Evolutionary conservation across 306 rosid genomes (phyloP), one percentile per base, ranked within the genome.

Genomic region (Boehmeria nivea): DNA sequence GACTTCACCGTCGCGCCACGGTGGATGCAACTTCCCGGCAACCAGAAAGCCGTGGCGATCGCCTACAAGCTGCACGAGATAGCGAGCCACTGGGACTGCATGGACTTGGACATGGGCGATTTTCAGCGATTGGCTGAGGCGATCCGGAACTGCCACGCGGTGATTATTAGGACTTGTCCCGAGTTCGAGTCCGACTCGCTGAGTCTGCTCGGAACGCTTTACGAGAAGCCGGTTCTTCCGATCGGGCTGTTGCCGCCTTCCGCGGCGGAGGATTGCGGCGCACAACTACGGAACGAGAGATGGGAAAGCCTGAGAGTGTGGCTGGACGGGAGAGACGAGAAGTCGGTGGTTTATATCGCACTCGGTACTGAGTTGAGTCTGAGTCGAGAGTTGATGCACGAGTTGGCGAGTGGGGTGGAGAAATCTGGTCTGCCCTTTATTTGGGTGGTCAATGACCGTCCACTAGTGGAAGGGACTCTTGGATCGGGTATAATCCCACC

Each of bases 361-460:
- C 13, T 56, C 14, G 70, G 69, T 1, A 40, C 75, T 0, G 75
- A 70, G 54, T 39, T 62, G 33, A 63, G 60, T 24, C 38, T 57
- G 27, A 56, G 36, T 42, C 48, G 1, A 15, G 64, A 69, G 0
- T 1, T 17, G 12, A 40, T 39, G 42, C 58, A 48, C 39, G 69
- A 69, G 69, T 48, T 69, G 13, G 74, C 74, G 0, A 9, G 11
- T 26, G 74, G 74, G 33, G 28, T 69, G 11, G 69, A 69, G 39
- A 69, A 55, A 48, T 45, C 74, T 8, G 54, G 63, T 44, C 22
- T 54, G 27, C 36, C 53, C 0, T 69, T 59, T 39, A 20, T 69
- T 6, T 69, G 74, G 67, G 74, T 69, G 18, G 15, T 68, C 14
- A 36, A 61, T 2, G 27, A 36, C 22, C 62, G 51, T 3, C 54